Percentiles rank a stretch among this genome's conserved stretches.
These are phyloP conservation scores for Lathyrus tuberosus DNA, from an alignment of 306 rosid genomes.

Conservation along the genomic window DNA sequence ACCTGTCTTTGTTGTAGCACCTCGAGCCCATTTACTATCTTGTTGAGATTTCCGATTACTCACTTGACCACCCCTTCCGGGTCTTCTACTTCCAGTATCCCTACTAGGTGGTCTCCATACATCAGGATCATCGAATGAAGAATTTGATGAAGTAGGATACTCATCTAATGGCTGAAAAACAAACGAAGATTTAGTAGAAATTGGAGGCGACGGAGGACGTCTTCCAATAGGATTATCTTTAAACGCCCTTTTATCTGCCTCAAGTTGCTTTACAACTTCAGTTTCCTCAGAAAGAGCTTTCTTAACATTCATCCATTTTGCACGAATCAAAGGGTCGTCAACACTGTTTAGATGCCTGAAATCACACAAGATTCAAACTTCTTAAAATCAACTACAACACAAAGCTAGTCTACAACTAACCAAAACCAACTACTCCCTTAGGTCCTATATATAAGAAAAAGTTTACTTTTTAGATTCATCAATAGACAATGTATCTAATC, in stretches of 20 bases:
- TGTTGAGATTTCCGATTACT: constrained; percentile 65
- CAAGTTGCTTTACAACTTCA: constrained; percentile 84
- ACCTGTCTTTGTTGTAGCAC: constrained; percentile 59
- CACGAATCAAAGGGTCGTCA: constrained; percentile 78
- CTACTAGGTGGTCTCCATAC: constrained; percentile 97
- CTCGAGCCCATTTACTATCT: constrained; percentile 88
- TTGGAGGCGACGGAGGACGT: constrained; percentile 83
- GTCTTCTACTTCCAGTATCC: constrained; percentile 64
- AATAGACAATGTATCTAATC: no score
- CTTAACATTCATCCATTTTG: constrained; percentile 95
- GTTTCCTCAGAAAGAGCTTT: constrained; percentile 83
- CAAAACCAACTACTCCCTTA: no score
- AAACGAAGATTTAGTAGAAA: constrained; percentile 68
- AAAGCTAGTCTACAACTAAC: background rate
- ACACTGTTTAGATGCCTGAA: constrained; percentile 65
- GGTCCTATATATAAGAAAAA: no score
- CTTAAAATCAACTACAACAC: background rate
- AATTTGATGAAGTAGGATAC: constrained; percentile 83
- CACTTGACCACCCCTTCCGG: constrained; percentile 53
- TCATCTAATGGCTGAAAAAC: constrained; percentile 93
- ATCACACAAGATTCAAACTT: constrained; percentile 18
- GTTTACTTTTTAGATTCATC: no score
- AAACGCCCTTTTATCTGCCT: constrained; percentile 70
- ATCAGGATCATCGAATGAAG: constrained; percentile 82
- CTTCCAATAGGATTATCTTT: constrained; percentile 73